Evolutionary conservation across 2,329 filamentous ascomycete genomes (phyloP).

Genomic region (Chrysosporium queenslandicum): DNA sequence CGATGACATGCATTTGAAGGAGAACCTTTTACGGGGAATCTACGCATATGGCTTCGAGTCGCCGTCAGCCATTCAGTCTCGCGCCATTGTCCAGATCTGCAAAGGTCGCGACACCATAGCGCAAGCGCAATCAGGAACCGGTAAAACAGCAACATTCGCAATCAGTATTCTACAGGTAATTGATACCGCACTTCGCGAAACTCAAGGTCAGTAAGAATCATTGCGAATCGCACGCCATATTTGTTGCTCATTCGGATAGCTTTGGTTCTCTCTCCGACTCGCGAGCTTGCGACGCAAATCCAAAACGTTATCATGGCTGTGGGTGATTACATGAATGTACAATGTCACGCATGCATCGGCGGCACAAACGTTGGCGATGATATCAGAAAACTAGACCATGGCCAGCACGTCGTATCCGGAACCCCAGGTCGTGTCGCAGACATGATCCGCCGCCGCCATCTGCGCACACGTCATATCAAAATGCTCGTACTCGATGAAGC

Average conservation of each 20-base stretch:
- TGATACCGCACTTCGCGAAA: slow-evolving; percentile 83
- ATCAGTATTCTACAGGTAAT: slow-evolving; percentile 95
- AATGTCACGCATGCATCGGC: slow-evolving; percentile 97
- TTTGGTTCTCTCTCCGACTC: slow-evolving; percentile 87
- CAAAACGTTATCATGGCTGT: slow-evolving; percentile 98
- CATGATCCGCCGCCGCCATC: slow-evolving; percentile 65
- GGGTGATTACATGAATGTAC: slow-evolving; percentile 99
- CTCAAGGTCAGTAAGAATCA: slow-evolving; percentile 50
- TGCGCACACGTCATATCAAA: slow-evolving; percentile 66
- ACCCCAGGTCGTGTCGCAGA: slow-evolving; percentile 93
- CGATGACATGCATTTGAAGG: slow-evolving; percentile 93
- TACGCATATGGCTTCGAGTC: slow-evolving; percentile 99
- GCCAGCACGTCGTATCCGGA: slow-evolving; percentile 93
- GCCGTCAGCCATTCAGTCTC: slow-evolving; percentile 92
- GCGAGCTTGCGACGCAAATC: slow-evolving; percentile 94
- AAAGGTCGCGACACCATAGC: slow-evolving; percentile 98
- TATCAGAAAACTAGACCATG: slow-evolving; percentile 93
- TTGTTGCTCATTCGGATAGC: slow-evolving; percentile 39
- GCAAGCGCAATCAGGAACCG: slow-evolving; percentile 92
- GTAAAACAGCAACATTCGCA: slow-evolving; percentile 93
- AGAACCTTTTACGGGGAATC: slow-evolving; percentile 90
- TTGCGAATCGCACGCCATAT: neutral
- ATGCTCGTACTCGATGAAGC: slow-evolving; percentile 70
- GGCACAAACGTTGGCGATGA: slow-evolving; percentile 97
- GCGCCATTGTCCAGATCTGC: slow-evolving; percentile 97